Conservation (phyloP, 352 stramenopile genomes). For the Globisporangium sylvaticum region DNA sequence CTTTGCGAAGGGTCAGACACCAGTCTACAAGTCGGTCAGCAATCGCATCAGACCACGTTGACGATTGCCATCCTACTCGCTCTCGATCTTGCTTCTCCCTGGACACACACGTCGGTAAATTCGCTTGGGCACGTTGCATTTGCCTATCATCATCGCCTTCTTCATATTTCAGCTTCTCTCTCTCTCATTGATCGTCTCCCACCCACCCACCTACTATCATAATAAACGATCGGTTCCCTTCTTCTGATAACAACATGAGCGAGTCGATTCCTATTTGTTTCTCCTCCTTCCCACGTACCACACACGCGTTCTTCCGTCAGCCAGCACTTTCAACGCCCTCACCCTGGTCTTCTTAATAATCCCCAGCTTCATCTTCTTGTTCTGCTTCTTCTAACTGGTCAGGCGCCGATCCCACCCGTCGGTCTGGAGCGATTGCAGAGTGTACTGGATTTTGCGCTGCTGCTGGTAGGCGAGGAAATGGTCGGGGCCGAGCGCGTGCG, state of each 20-base stretch:
- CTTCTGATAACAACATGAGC: too few species aligned
- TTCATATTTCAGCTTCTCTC: neutral
- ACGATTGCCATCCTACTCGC: neutral
- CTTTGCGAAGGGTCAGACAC: neutral
- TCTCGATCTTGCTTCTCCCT: too few species aligned
- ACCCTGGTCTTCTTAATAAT: neutral
- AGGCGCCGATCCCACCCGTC: conserved; percentile 33
- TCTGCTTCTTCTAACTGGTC: conserved; percentile 18
- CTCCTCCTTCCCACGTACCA: neutral
- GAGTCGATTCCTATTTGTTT: neutral
- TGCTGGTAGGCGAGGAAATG: conserved; percentile 66
- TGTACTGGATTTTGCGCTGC: conserved; percentile 50
- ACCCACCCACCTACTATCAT: too few species aligned
- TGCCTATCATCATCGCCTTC: too few species aligned
- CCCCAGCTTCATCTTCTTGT: too few species aligned
- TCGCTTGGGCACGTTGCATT: too few species aligned
- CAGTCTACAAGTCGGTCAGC: neutral
- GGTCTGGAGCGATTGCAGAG: conserved; percentile 48
- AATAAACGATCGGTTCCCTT: too few species aligned
- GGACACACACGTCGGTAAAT: too few species aligned
- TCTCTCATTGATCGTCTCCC: neutral
- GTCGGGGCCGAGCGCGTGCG: conserved; percentile 26
- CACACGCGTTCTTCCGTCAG: neutral
- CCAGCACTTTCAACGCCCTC: neutral
- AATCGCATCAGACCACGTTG: neutral